Evolutionary conservation across 2,329 filamentous ascomycete genomes (phyloP), one percentile per base, ranked within the genome.

Genomic region (Scedosporium dehoogii): DNA sequence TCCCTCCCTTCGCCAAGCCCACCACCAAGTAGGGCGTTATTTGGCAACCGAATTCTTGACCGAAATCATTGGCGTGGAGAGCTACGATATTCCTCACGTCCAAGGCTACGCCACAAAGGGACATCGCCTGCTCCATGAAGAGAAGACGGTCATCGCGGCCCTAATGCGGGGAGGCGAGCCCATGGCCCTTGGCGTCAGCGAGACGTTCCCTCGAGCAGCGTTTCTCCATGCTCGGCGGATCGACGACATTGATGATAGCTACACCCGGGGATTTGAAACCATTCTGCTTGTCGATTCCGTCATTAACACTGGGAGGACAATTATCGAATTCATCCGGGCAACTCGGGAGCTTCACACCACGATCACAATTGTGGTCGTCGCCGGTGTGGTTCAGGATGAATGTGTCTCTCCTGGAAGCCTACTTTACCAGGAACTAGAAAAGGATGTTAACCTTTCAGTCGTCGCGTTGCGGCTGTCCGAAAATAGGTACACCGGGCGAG

Each of bases 151-250:
- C 1, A 85, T 88, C 57, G 72, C 87, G 0, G 75, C 84, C 0
- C 65, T 87, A n/a, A 87, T 88, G 84, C 81, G 83, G 7, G 83
- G 81, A 1, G 85, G 84, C 7, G 83, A 86, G 65, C 76, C 84
- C 0, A 84, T 88, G 80, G 85, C 85, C 0, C 69, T 79, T 1
- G 84, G 84, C 0, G 74, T 88, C 56, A 82, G 70, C 65, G 75
- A 83, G 0, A 80, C 73, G 0, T 79, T 88, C 4, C 80, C 79
- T 0, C 63, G 63, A 0, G 81, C 83, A 3, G 76, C 73, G 68
- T 84, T 85, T 60, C 58, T 84, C 0, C 82, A 85, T 61, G 75
- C 75, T 2, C 69, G 66, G 1, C 4, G 58, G 3, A 70, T 76
- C 0, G 61, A 68, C 0, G 78, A 86, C 42, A 65, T 87, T 48